phyloP scores from a whole-genome alignment of 2,329 filamentous ascomycete genomes.

The Colletotrichum sp. region DNA sequence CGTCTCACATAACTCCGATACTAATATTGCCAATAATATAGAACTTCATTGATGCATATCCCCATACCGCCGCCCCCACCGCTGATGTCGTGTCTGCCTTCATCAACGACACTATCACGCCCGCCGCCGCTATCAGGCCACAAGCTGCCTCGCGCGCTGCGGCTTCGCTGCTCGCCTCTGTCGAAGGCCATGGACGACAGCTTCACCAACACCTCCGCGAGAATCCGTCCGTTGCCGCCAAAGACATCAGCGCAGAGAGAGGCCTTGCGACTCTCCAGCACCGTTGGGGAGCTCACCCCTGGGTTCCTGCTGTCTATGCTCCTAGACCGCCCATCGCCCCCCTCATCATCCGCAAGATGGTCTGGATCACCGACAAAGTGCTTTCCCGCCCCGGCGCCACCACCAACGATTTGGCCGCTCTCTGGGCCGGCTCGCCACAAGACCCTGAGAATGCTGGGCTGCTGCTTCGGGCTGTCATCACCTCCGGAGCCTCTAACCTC shows the following conservation, averaged over 20 bases:
- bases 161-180: neutral
- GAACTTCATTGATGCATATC: neutral
- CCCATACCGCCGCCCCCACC: neutral
- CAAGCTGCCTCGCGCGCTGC: neutral
- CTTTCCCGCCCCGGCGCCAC: neutral
- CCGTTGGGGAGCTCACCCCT: neutral
- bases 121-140: neutral
- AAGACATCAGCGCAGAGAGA: neutral
- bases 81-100: neutral
- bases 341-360: neutral
- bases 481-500: neutral
- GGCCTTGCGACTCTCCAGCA: neutral
- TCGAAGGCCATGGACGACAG: neutral
- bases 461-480: neutral
- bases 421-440: neutral
- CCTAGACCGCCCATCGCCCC: neutral
- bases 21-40: neutral
- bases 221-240: neutral
- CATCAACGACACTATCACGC: neutral
- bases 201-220: neutral
- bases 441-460: neutral
- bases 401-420: neutral
- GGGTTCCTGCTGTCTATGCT: neutral
- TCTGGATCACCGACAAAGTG: neutral
- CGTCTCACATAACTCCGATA: neutral